Evolutionary conservation across 1,284 basidiomycete species (phyloP), one percentile per base, ranked within the genome.

Genomic region (Mycena sp.): DNA sequence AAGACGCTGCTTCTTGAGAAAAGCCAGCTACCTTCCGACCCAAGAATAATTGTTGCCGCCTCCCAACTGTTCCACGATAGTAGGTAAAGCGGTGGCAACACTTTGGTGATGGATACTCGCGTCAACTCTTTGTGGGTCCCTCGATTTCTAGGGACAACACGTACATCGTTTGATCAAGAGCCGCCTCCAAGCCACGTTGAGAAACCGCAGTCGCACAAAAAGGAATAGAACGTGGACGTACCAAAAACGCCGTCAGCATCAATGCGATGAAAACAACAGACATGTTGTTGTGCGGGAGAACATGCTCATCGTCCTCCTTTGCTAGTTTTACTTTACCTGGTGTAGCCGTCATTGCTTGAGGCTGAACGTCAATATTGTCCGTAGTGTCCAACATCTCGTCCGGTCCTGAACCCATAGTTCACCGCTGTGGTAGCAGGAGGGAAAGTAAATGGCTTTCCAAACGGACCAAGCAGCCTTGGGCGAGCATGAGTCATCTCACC

Each of bases 21-120:
- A 17, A 73, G 80, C 30, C 67, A 35, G 9, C 14, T 35, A 89
- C 90, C 84, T 91, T 70, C 90, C 91, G 21, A 92, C 89, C 91
- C 91, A 93, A 63, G 87, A 87, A 68, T 92, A 92, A 45, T 83
- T 80, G 17, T 78, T 83, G 3, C 90, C 91, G 29, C 87, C 89
- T 44, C 90, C 89, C 1, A 94, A 81, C 37, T 89, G 76, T 12
- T 73, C 77, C 9, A 92, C 90, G 41, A 94, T 93, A 2, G 90
- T 93, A 2, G 91, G 92, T 41, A 94, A 77, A 21, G 92, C 92
- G 14, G 91, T 94, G 2, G 90, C 87, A 14, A 92, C 87, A 64
- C 92, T 92, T 5, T 7, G 9, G 14, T 9, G 32, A 35, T 35
- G 32, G 14, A 35, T 35, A 28, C 17, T 19, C 23, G 10, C 23